Evolutionary conservation across 2,329 filamentous ascomycete genomes (phyloP), one percentile per base, ranked within the genome.

Genomic region (Talaromyces sp.): DNA sequence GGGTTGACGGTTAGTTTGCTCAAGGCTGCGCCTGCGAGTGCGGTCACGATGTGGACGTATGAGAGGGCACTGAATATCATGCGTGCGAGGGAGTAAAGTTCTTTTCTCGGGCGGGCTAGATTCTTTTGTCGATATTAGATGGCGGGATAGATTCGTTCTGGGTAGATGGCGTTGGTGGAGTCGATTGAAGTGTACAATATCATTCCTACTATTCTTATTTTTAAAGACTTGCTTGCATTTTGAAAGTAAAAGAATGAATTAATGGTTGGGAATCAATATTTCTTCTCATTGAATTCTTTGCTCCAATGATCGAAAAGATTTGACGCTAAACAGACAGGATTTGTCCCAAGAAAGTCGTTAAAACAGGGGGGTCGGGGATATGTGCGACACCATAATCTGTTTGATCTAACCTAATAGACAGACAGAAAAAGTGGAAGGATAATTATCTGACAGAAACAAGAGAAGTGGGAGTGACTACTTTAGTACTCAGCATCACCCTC

Each of bases 1-100:
- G 95, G 95, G 0, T 80, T 99, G 75, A 90, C 89, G 0, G 93
- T 98, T 64, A 94, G 93, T 75, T 79, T 99, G 74, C 76, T 98
- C 70, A 99, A 99, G 82, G 92, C 94, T 37, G 95, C 94, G 24
- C 95, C 95, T n/a, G 88, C 91, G 33, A 95, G 91, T 76, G 92
- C 93, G 7, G 87, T 97, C 37, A 97, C 93, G 0, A 91, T 97
- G 83, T 97, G 93, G 92, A 96, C 92, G 1, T 97, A 97, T 77
- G 93, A 97, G 80, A 83, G 89, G 72, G 85, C 85, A 19, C 80
- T 97, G 79, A 84, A 82, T 60, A 69, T 87, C 24, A 80, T 94
- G 67, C 77, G 80, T 65, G 75, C 77, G 50, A 71, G 74, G 62
- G 75, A 47, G 13, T 58, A 47, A 10, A 39, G 48, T 11, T 11